Evolutionary conservation across 495 filamentous ascomycete species (phyloP).

Genomic region (Wilcoxina mikolae): DNA sequence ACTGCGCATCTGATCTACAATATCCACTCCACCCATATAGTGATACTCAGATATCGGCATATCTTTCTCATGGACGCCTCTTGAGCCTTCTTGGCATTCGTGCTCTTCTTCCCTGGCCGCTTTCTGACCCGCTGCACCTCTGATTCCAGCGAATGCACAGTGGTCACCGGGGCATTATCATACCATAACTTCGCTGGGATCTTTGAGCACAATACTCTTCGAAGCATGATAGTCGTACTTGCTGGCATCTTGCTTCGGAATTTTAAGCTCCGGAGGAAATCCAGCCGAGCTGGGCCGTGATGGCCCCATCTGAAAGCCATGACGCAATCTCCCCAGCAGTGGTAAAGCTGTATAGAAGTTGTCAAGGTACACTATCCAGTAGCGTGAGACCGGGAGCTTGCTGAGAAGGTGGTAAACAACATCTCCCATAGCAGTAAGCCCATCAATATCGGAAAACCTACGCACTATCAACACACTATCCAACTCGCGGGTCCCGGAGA

Average conservation of each 20-base stretch:
- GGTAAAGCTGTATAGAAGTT: conserved; percentile 8
- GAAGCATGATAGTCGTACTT: conserved; percentile 3
- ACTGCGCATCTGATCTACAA: conserved; percentile 9
- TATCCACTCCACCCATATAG: conserved; percentile 19
- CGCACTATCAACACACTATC: no score
- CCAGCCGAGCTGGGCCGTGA: background rate
- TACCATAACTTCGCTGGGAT: conserved; percentile 3
- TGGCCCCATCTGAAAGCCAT: background rate
- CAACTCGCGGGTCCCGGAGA: no score
- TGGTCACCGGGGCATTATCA: conserved; percentile 12
- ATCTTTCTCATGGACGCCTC: background rate
- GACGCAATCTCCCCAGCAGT: background rate
- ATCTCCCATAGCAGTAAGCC: background rate
- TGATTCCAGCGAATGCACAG: conserved; percentile 3
- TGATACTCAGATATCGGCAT: conserved; percentile 12
- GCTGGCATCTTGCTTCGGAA: conserved; percentile 3
- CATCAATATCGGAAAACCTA: background rate
- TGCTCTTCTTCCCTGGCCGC: conserved; percentile 2
- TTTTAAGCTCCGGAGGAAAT: conserved; percentile 4
- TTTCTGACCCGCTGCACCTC: background rate
- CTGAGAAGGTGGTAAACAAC: conserved; percentile 6
- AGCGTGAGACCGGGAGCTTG: background rate
- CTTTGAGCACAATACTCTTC: background rate
- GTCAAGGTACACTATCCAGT: conserved; percentile 9
- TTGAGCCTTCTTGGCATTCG: conserved; percentile 6